Evolutionary conservation across 176 grass and related monocot species (phyloP).

Genomic region (Carex parvula): DNA sequence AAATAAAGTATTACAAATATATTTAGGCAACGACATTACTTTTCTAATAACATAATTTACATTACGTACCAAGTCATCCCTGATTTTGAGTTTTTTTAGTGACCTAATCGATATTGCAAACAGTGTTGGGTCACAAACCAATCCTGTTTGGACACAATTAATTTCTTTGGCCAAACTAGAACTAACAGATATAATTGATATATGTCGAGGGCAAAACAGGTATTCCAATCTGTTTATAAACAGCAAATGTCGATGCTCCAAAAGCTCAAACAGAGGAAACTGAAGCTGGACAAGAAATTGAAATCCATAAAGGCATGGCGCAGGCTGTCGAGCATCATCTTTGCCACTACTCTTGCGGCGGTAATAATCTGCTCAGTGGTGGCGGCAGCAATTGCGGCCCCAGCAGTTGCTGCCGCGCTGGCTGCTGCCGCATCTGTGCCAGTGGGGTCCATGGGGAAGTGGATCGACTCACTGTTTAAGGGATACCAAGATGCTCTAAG

Average conservation of each 20-base stretch:
- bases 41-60: neutral
- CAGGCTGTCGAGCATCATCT: constrained; percentile 71
- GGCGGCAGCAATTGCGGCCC: constrained; percentile 51
- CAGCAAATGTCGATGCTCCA: constrained; percentile 79
- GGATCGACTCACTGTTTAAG: constrained; percentile 39
- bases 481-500: constrained; percentile 32
- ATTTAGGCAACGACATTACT: neutral
- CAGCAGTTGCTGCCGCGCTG: constrained; percentile 57
- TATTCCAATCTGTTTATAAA: constrained; percentile 61
- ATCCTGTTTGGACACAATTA: neutral
- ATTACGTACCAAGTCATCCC: neutral
- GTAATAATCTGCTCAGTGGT: constrained; percentile 64
- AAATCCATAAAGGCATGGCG: constrained; percentile 81
- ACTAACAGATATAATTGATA: neutral
- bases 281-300: constrained; percentile 66
- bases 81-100: neutral
- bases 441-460: constrained; percentile 45
- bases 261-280: constrained; percentile 74
- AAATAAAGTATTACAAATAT: neutral
- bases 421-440: constrained; percentile 59
- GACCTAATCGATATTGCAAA: neutral
- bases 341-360: constrained; percentile 58
- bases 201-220: neutral
- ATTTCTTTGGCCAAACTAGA: neutral
- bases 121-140: neutral